Evolutionary conservation across 345 rosid species (phyloP), one percentile per base, ranked within the genome.

Genomic region (Populus tremula): DNA sequence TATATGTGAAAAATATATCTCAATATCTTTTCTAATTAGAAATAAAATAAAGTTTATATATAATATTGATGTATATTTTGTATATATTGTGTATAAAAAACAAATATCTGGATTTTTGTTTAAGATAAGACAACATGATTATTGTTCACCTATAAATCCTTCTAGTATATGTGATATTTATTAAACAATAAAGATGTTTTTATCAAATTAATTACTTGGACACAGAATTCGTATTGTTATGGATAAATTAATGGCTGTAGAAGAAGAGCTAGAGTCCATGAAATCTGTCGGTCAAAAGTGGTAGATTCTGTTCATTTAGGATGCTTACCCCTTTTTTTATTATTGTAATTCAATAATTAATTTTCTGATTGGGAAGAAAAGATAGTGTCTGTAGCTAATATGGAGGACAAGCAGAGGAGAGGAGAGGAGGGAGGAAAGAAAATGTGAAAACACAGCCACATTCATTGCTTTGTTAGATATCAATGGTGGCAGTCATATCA

Each of bases 281-380:
- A 39, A 62, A 3, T 16, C 50, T 43, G 20, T n/a, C 76, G 38
- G 68, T 36, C 31, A 50, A 69, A 72, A 81, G 87, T 82, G 87
- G 81, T 13, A 73, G 23, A 11, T 23, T 43, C 87, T 87, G 70
- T 82, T 84, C 87, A 81, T 77, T 81, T 76, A 81, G 86, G 78
- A 83, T 86, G 81, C 76, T 86, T 78, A 75, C 79, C 73, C 18
- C 23, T 27, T 21, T 11, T 74, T 43, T 25, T 38, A 21, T 39
- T 16, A 3, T 2, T 0, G 43, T 35, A 1, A 65, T 33, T 27
- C 14, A 31, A 11, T 71, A 5, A 16, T 23, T 23, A 11, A 39
- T 49, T 43, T 8, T 13, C 23, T 12, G 13, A 50, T 54, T 61
- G 76, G 68, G 14, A 38, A 13, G 4, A 43, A 18, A 67, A 25